Evolutionary conservation across 495 filamentous ascomycete genomes (phyloP).

Genomic region (Aspergillus panamensis): DNA sequence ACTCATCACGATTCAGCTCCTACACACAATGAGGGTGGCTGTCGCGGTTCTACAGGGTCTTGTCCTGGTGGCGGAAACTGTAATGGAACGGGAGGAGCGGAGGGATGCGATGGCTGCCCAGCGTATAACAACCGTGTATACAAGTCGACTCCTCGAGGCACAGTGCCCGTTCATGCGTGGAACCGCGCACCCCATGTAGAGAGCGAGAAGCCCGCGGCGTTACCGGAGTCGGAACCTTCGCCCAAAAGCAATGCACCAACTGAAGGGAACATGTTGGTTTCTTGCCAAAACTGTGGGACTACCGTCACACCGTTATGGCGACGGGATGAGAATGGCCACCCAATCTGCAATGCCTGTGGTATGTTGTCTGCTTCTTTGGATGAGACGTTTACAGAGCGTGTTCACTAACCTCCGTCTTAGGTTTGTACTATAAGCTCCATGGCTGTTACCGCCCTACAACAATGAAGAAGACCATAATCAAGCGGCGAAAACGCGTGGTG

Average conservation of each 20-base stretch:
- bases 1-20: constrained; percentile 18
- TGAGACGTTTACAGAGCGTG: not conserved
- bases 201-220: constrained; percentile 24
- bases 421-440: constrained; percentile 96
- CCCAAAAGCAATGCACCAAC: constrained; percentile 23
- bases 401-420: constrained; percentile 43
- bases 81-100: constrained; percentile 95
- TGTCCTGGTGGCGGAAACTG: constrained; percentile 94
- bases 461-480: constrained; percentile 98
- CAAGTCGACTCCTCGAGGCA: constrained; percentile 59
- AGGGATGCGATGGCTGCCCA: constrained; percentile 92
- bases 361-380: constrained; percentile 31
- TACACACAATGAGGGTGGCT: constrained; percentile 34
- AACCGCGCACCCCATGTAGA: constrained; percentile 26
- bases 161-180: constrained; percentile 32
- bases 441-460: constrained; percentile 86
- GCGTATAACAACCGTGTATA: constrained; percentile 96
- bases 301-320: constrained; percentile 96
- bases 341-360: constrained; percentile 99
- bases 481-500: constrained; percentile 91
- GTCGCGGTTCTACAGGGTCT: constrained; percentile 62
- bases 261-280: constrained; percentile 74
- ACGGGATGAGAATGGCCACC: constrained; percentile 90
- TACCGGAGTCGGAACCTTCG: constrained; percentile 21
- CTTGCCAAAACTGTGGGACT: constrained; percentile 96